These are phyloP conservation scores for Fusarium papillatum DNA, from an alignment of 2,329 filamentous ascomycete genomes.

Conservation along the genomic window DNA sequence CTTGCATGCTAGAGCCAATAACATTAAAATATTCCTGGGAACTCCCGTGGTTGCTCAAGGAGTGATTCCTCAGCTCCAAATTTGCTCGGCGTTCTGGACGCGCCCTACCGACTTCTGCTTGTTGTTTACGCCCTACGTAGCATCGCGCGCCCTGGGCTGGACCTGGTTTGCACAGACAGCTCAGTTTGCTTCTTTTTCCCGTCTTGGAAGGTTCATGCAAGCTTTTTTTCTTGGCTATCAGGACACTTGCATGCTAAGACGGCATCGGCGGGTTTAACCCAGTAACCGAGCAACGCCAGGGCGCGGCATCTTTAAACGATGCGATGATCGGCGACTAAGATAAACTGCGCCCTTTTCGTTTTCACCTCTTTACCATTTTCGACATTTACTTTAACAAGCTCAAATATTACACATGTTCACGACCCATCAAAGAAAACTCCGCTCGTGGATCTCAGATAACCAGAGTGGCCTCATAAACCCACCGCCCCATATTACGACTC, in stretches of 20 bases:
- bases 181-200: neutral
- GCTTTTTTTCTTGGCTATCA: constrained; percentile 3
- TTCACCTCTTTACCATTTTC: neutral
- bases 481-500: constrained; percentile 5
- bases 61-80: neutral
- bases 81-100: neutral
- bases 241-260: neutral
- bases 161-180: neutral
- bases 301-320: neutral
- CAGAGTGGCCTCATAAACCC: constrained; percentile 7
- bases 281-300: neutral
- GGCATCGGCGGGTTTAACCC: neutral
- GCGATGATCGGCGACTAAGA: neutral
- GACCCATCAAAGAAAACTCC: neutral
- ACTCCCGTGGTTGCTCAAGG: neutral
- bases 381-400: neutral
- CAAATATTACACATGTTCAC: neutral
- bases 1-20: neutral
- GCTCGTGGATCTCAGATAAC: constrained; percentile 2
- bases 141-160: neutral
- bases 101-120: neutral
- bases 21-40: neutral
- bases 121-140: neutral
- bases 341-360: neutral
- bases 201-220: constrained; percentile 6